Evolutionary conservation across 2,329 filamentous ascomycete genomes (phyloP).

Genomic region (Colletotrichum nymphaeae): DNA sequence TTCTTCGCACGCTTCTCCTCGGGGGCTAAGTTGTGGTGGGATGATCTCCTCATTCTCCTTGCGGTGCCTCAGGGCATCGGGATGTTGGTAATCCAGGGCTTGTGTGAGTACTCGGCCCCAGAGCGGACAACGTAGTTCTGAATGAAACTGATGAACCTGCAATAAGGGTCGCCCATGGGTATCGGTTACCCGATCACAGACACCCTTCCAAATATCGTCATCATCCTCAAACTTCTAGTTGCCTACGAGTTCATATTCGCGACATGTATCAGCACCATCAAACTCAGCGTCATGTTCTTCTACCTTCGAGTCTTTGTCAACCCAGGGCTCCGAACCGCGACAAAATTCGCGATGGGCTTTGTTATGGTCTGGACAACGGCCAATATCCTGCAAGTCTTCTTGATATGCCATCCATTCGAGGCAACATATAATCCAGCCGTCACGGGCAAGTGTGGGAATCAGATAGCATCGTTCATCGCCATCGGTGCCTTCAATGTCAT

Average conservation of each 20-base stretch:
- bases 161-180: conserved; percentile 37
- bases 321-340: conserved; percentile 42
- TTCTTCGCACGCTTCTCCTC: conserved; percentile 40
- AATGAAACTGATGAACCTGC: conserved; percentile 17
- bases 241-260: conserved; percentile 51
- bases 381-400: conserved; percentile 40
- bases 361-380: conserved; percentile 42
- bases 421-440: conserved; percentile 41
- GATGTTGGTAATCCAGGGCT: conserved; percentile 44
- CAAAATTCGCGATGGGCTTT: conserved; percentile 43
- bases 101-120: conserved; percentile 41
- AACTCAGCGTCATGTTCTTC: conserved; percentile 53
- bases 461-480: conserved; percentile 49
- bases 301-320: conserved; percentile 53
- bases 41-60: conserved; percentile 50
- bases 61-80: conserved; percentile 45
- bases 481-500: conserved; percentile 52
- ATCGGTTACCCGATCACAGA: conserved; percentile 40
- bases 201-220: conserved; percentile 39
- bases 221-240: conserved; percentile 47
- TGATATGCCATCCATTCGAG: conserved; percentile 41
- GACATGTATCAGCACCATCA: conserved; percentile 48
- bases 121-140: neutral
- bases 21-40: conserved; percentile 44
- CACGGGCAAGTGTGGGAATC: conserved; percentile 47